These are phyloP conservation scores for Acanthamoeba healyi DNA, from an alignment of 208 protist genomes.

Conservation along the genomic window DNA sequence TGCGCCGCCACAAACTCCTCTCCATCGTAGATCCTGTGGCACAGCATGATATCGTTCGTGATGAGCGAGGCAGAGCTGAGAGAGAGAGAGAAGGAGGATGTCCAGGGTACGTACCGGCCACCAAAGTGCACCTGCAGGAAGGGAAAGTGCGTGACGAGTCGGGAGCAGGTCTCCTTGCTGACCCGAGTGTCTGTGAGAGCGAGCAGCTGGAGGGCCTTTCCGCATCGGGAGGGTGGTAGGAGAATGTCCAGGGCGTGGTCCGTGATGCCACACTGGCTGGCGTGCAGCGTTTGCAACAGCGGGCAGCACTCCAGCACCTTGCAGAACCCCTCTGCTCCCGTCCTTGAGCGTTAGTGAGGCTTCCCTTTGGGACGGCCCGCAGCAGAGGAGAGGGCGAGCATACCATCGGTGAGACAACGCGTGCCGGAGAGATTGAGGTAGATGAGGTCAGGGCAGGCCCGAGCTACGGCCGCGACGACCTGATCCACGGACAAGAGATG, in stretches of 20 bases:
- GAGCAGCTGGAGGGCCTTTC: slow-evolving; percentile 33
- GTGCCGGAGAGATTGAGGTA: slow-evolving; percentile 42
- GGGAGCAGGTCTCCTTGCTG: slow-evolving; percentile 1
- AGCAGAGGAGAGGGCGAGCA: neutral
- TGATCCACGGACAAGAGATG: neutral
- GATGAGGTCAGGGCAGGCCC: slow-evolving; percentile 36
- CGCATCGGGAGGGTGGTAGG: neutral
- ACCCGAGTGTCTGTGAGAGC: slow-evolving; percentile 9
- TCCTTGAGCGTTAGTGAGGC: too few relatives aligned
- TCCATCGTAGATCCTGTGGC: slow-evolving; percentile 51
- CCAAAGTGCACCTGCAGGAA: slow-evolving; percentile 54
- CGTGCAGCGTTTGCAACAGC: slow-evolving; percentile 21
- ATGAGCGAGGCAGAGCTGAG: too few relatives aligned
- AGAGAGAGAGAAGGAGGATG: too few relatives aligned
- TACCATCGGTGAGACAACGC: neutral
- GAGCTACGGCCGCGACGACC: neutral
- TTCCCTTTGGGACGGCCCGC: neutral
- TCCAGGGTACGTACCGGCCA: neutral
- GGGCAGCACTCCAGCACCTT: neutral
- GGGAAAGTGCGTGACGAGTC: slow-evolving; percentile 8
- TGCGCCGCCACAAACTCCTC: slow-evolving; percentile 44
- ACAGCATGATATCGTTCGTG: too few relatives aligned
- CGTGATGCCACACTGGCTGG: slow-evolving; percentile 20
- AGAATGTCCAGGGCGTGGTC: neutral
- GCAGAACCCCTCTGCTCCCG: neutral